Evolutionary conservation across 2,329 filamentous ascomycete genomes (phyloP).

Genomic region (Ophiostoma tasmaniense): DNA sequence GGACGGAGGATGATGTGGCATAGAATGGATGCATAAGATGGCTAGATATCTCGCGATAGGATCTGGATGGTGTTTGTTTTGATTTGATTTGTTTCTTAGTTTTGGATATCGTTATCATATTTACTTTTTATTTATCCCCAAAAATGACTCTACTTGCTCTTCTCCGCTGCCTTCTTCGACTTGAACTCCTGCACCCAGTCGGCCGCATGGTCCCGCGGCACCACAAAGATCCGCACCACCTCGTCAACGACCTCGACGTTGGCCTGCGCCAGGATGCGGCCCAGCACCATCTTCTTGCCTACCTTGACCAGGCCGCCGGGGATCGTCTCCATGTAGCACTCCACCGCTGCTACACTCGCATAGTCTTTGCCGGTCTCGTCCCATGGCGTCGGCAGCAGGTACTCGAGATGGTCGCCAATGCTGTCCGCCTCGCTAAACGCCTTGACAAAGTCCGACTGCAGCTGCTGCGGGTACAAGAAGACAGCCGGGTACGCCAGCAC

Average conservation of each 20-base stretch:
- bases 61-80: not conserved
- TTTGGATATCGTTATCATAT: not conserved
- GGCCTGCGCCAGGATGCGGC: conserved; percentile 61
- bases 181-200: conserved; percentile 85
- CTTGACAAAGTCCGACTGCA: conserved; percentile 87
- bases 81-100: not conserved
- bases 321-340: conserved; percentile 82
- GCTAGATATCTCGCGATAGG: not conserved
- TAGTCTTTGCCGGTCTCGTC: conserved; percentile 56
- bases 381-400: conserved; percentile 86
- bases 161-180: conserved; percentile 53
- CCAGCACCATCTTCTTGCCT: conserved; percentile 71
- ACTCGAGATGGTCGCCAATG: conserved; percentile 68
- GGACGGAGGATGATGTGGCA: not conserved
- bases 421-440: conserved; percentile 69
- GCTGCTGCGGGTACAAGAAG: conserved; percentile 73
- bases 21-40: not conserved
- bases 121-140: not conserved
- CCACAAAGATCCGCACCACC: conserved; percentile 70
- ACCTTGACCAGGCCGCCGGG: conserved; percentile 78
- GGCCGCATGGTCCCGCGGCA: conserved; percentile 61
- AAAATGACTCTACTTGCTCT: conserved; percentile 25
- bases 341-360: conserved; percentile 60
- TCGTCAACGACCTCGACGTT: conserved; percentile 84
- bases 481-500: conserved; percentile 68